Evolutionary conservation across 2,329 filamentous ascomycete genomes (phyloP), one percentile per base, ranked within the genome.

Genomic region (Calonectria pseudoturangicola): DNA sequence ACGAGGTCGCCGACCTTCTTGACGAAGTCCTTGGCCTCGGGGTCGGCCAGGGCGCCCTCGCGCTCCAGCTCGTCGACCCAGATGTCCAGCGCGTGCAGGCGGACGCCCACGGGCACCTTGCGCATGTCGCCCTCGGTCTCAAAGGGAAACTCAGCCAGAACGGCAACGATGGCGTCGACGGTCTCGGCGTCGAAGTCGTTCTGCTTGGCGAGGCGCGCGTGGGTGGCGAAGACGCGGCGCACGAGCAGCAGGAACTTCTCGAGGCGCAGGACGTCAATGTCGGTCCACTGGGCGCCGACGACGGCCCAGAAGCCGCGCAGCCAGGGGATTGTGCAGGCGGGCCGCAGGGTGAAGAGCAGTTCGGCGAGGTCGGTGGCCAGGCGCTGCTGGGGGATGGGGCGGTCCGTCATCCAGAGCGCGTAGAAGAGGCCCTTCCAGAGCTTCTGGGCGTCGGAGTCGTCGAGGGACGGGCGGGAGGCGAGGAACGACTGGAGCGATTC

Each of bases 371-470:
- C 93, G 76, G 89, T 86, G 77, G 94, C 94, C 56, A 98, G 93
- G 51, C 90, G 90, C 87, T 98, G 95, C 87, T 98, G 96, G 3
- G 94, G 93, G n/a, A 92, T 86, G 13, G 95, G 93, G 60, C 95
- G 94, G 88, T 98, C 96, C 84, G 93, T 95, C 92, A 98, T 97
- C 93, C 95, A 98, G 80, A 97, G 91, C 81, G 93, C 93, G 88
- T 95, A 98, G 88, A 97, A 98, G 25, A 98, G 90, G 6, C 95
- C 96, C 82, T 97, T 98, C 95, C 95, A 98, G 76, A 98, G 90
- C 87, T 98, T 98, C 73, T 96, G 88, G 63, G 95, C 88, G 76
- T 98, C 95, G 76, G 93, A 84, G 48, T 90, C 87, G 21, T 90
- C 86, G 73, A 98, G 90, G 67, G 84, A 80, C 45, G 86, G 83